Percentiles rank a stretch among this genome's conserved stretches.
These are phyloP conservation scores for Wickerhamomyces mucosus DNA, from an alignment of 805 yeast genomes.

Conservation along the genomic window DNA sequence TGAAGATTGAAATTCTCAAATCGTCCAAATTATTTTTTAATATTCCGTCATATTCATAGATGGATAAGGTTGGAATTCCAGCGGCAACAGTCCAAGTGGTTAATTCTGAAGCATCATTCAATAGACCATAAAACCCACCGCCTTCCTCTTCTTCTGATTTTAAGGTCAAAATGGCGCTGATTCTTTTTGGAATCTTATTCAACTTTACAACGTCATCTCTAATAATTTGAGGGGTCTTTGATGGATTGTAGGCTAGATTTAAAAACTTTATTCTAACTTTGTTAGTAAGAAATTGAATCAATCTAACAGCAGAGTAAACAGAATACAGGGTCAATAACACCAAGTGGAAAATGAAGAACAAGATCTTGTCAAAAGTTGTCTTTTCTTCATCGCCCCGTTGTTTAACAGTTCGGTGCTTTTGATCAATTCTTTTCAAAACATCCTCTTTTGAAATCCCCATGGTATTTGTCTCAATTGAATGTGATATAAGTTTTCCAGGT, in stretches of 20 bases:
- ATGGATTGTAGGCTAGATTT: slow-evolving; percentile 56
- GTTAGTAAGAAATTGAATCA: slow-evolving; percentile 41
- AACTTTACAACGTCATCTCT: slow-evolving; percentile 72
- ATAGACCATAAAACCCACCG: slow-evolving; percentile 78
- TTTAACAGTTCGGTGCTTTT: too few relatives aligned
- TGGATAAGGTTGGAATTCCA: slow-evolving; percentile 62
- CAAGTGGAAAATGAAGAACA: slow-evolving; percentile 15
- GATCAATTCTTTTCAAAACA: too few relatives aligned
- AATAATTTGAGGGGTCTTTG: slow-evolving; percentile 76
- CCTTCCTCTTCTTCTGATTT: slow-evolving; percentile 76
- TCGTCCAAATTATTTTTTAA: slow-evolving; percentile 47
- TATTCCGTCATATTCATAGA: slow-evolving; percentile 75
- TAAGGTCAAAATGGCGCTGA: slow-evolving; percentile 68
- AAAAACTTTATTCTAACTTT: slow-evolving; percentile 45
- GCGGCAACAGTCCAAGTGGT: slow-evolving; percentile 84
- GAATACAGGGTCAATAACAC: slow-evolving; percentile 41
- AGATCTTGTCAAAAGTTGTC: slow-evolving; percentile 3
- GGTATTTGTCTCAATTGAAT: too few relatives aligned
- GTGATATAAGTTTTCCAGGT: too few relatives aligned
- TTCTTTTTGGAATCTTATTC: slow-evolving; percentile 64
- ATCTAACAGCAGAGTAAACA: slow-evolving; percentile 45
- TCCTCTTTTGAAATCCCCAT: too few relatives aligned
- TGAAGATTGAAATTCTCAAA: slow-evolving; percentile 44
- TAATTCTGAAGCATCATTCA: slow-evolving; percentile 68
- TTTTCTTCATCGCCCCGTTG: too few relatives aligned